A percentile compares a stretch with the other conserved stretches of the same genome.
Conservation (phyloP, 1,284 basidiomycete genomes). For the Chalciporus piperatoides region DNA sequence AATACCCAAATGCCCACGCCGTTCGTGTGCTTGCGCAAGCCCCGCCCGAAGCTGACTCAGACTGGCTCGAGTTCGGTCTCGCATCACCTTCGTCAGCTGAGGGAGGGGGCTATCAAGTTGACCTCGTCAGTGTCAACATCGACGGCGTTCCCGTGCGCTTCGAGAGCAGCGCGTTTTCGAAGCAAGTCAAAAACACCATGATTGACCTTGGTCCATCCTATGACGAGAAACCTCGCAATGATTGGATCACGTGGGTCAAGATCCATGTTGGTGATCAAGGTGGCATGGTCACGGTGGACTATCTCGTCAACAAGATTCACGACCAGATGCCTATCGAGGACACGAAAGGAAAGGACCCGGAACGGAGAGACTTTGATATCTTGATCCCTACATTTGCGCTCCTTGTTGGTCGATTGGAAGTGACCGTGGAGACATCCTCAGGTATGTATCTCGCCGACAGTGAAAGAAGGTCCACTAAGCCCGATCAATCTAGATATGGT, state of each 20-base stretch:
- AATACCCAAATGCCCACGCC: slow-evolving; percentile 47
- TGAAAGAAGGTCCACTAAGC: slow-evolving; percentile 4
- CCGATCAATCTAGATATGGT: slow-evolving; percentile 14
- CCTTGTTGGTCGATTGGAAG: slow-evolving; percentile 61
- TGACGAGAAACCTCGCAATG: slow-evolving; percentile 45
- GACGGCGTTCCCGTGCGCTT: slow-evolving; percentile 62
- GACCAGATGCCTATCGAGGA: slow-evolving; percentile 10
- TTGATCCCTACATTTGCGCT: slow-evolving; percentile 66
- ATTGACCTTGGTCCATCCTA: slow-evolving; percentile 42
- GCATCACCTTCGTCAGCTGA: slow-evolving; percentile 33
- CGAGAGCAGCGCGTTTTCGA: slow-evolving; percentile 44
- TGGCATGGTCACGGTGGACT: slow-evolving; percentile 57
- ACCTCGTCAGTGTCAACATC: slow-evolving; percentile 56
- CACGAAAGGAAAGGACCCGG: slow-evolving; percentile 34
- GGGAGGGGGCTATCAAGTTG: slow-evolving; percentile 39
- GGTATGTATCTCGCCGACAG: slow-evolving; percentile 37
- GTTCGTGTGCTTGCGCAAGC: slow-evolving; percentile 55
- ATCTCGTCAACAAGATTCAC: slow-evolving; percentile 45
- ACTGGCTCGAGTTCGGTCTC: slow-evolving; percentile 78
- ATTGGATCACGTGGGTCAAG: slow-evolving; percentile 65
- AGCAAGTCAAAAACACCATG: slow-evolving; percentile 35
- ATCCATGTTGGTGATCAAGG: slow-evolving; percentile 50
- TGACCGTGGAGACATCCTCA: slow-evolving; percentile 48
- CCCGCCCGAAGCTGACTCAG: slow-evolving; percentile 52
- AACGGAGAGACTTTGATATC: slow-evolving; percentile 40